Evolutionary conservation across 345 rosid species (phyloP).

Genomic region (Balakata baccata): DNA sequence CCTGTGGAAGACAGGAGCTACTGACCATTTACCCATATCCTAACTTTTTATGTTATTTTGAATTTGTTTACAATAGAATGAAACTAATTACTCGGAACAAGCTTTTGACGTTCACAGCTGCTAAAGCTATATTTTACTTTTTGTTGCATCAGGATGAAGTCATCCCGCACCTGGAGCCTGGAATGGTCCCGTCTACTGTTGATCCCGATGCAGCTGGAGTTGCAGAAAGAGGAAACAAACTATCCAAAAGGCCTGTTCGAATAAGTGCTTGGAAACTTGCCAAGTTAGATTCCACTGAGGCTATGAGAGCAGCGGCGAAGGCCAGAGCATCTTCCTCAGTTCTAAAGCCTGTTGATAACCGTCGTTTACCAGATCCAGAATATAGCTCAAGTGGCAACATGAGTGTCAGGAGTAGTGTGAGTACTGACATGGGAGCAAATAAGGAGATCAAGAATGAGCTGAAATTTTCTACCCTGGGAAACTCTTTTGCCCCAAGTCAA

Average conservation of each 20-base stretch:
- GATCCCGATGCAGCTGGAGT: slow-evolving; percentile 86
- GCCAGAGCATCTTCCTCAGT: slow-evolving; percentile 98
- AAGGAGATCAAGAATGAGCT: slow-evolving; percentile 61
- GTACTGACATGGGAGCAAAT: slow-evolving; percentile 60
- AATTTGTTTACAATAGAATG: not conserved
- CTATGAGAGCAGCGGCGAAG: slow-evolving; percentile 86
- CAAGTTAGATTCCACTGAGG: slow-evolving; percentile 75
- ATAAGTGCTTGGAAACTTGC: slow-evolving; percentile 94
- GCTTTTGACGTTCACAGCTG: not conserved
- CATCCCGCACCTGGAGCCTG: slow-evolving; percentile 87
- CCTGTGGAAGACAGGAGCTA: not conserved
- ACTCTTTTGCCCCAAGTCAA: slow-evolving; percentile 82
- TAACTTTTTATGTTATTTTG: not conserved
- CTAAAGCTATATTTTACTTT: slow-evolving; percentile 2
- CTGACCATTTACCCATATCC: not conserved
- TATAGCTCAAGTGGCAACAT: slow-evolving; percentile 75
- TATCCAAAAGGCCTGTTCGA: slow-evolving; percentile 67
- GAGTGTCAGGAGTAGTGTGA: slow-evolving; percentile 79
- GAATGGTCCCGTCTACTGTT: slow-evolving; percentile 90
- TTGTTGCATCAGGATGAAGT: slow-evolving; percentile 76
- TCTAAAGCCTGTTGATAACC: slow-evolving; percentile 66
- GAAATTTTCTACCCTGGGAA: slow-evolving; percentile 44
- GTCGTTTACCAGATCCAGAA: slow-evolving; percentile 53
- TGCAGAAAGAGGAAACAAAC: slow-evolving; percentile 61
- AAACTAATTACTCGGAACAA: not conserved